Evolutionary conservation across 345 rosid genomes (phyloP).

Genomic region (Nephelium lappaceum): DNA sequence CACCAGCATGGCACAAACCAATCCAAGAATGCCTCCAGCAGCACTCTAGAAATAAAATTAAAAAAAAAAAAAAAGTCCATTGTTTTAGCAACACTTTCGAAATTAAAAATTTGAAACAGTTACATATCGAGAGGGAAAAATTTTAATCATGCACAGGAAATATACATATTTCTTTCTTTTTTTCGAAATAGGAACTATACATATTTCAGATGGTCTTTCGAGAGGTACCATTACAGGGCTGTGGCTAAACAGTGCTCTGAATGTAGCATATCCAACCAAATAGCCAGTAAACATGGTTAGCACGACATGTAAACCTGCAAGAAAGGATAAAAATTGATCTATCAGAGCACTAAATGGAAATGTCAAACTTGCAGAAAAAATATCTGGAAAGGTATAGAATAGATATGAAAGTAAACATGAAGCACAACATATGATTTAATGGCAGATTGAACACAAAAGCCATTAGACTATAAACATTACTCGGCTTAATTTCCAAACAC

Average conservation of each 20-base stretch:
- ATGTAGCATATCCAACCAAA: slow-evolving; percentile 75
- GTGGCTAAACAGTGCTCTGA: slow-evolving; percentile 83
- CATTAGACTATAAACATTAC: too few species aligned
- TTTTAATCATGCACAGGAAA: not conserved
- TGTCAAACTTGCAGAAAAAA: slow-evolving; percentile 4
- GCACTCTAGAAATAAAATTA: slow-evolving; percentile 56
- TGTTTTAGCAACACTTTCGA: not conserved
- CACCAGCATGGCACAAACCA: slow-evolving; percentile 86
- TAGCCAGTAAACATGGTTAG: slow-evolving; percentile 95
- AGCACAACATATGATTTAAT: not conserved
- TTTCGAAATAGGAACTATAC: not conserved
- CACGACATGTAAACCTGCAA: slow-evolving; percentile 81
- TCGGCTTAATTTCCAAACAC: not conserved
- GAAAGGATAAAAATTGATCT: not conserved
- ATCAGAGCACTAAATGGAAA: not conserved
- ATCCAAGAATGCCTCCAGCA: slow-evolving; percentile 92
- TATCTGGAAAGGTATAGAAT: not conserved
- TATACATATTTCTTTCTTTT: not conserved
- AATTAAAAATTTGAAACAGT: not conserved
- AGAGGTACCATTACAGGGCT: slow-evolving; percentile 64
- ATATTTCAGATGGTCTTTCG: not conserved
- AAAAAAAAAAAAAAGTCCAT: not conserved
- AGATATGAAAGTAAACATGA: not conserved
- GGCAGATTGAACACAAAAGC: not conserved
- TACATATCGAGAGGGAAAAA: not conserved